Evolutionary conservation across 495 filamentous ascomycete species (phyloP).

Genomic region (Monascus purpureus): DNA sequence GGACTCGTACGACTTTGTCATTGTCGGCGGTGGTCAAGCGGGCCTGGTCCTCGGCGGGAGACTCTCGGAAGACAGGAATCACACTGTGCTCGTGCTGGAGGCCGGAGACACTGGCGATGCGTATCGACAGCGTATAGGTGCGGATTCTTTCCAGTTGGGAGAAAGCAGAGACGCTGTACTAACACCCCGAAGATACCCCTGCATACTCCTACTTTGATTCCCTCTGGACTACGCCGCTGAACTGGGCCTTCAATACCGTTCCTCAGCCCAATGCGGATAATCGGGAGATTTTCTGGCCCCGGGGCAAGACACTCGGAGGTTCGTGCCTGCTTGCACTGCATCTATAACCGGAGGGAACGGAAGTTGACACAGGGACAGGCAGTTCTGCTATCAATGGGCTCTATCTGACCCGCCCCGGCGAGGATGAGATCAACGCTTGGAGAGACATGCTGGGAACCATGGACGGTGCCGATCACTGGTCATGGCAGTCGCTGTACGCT

Average conservation of each 20-base stretch:
- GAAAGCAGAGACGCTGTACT: not conserved
- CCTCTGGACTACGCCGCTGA: conserved; percentile 20
- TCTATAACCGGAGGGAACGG: not conserved
- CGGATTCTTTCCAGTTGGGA: not conserved
- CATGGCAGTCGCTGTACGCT: conserved; percentile 18
- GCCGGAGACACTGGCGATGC: conserved; percentile 23
- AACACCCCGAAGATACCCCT: conserved; percentile 11
- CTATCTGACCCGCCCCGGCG: conserved; percentile 20
- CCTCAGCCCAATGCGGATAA: conserved; percentile 18
- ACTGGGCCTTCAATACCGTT: conserved; percentile 23
- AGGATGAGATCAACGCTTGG: conserved; percentile 21
- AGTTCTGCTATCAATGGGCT: conserved; percentile 24
- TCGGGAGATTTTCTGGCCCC: conserved; percentile 19
- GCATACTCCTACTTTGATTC: conserved; percentile 22
- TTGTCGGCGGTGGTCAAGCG: conserved; percentile 29
- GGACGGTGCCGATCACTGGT: conserved; percentile 21
- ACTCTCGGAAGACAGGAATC: conserved; percentile 13
- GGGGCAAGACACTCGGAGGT: conserved; percentile 28
- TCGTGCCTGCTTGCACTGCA: not conserved
- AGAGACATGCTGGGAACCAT: conserved; percentile 17
- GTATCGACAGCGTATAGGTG: conserved; percentile 20
- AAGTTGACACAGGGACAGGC: conserved; percentile 7
- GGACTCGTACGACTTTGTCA: conserved; percentile 31
- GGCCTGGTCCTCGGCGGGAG: conserved; percentile 18
- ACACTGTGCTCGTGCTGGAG: conserved; percentile 30